Evolutionary conservation across 192 early-diverging fungal species (phyloP), one percentile per base, ranked within the genome.

Genomic region (Backusella australiensis): DNA sequence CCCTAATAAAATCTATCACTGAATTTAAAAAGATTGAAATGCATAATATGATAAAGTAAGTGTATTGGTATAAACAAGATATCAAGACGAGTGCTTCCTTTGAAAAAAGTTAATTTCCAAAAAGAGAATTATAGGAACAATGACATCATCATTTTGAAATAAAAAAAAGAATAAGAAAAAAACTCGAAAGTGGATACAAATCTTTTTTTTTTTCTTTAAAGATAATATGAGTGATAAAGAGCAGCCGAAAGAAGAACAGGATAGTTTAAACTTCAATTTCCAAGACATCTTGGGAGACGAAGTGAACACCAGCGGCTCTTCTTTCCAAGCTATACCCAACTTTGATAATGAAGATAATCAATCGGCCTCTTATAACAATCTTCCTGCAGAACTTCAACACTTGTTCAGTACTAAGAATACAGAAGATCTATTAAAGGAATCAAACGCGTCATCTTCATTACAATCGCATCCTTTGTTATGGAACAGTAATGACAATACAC

Each of bases 301-400:
- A 29, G 29, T 67, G 12, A 63, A 56, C 26, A 39, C 71, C 15
- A 53, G 68, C 15, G 42, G 53, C 35, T 38, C 34, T 26, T 36
- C 75, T 4, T 76, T 76, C 23, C 75, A 76, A 34, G 49, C 66
- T 21, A 76, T 76, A 38, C 67, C 52, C 6, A 70, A 42, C 12
- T 68, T 76, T n/a, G 69, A 69, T 23, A 76, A 76, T 42, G 38
- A 76, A 44, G 75, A 68, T 6, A 65, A 67, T 34, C 59, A 66
- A 34, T 42, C 63, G 3, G 56, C 56, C 5, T 76, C 75, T 1
- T 76, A 69, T 36, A 46, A 65, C 11, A 65, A 76, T 76, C 49
- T 76, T 21, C 75, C 75, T 38, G 68, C 36, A 44, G 75, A 76
- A 76, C 68, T 76, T 15, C 75, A 76, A 1, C 75, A 76, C 34